Evolutionary conservation across 176 grass and related monocot genomes (phyloP), one percentile per base, ranked within the genome.

Genomic region (Pharus latifolius): DNA sequence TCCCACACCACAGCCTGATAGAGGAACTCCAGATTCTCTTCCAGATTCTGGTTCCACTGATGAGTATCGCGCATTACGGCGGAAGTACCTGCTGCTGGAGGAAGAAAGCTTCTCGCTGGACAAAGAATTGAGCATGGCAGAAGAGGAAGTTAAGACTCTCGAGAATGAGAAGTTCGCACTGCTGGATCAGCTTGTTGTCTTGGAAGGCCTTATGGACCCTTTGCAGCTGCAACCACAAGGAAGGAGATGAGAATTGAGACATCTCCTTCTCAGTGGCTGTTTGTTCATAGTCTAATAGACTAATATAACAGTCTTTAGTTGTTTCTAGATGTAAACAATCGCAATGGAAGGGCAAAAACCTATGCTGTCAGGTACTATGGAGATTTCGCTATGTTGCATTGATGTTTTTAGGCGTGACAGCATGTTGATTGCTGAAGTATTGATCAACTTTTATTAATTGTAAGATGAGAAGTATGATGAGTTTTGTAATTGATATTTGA

Each of bases 141-240:
- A 91, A 54, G 82, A 80, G 48, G 79, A 94, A 54, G 70, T 82
- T 18, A 79, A 63, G 16, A 69, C 69, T 56, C 70, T 99, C 2
- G 81, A 88, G 52, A 78, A 83, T 34, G 78, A 94, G 43, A 99
- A 99, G 57, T 46, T 35, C 47, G 87, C 82, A 8, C 70, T 99
- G 57, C 72, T 94, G 83, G 95, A 94, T 86, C 76, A 99, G 70
- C 95, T 99, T 69, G 90, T 99, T 69, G 87, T 99, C 41, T 76
- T 99, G 71, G 90, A 99, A 84, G 95, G 95, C 44, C 85, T 99
- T 63, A 65, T 99, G 1, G 72, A 89, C 25, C 84, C 90, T 9
- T 67, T 57, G 0, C 57, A 75, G 31, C 31, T 82, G 25, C 78
- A 67, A 11, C 37, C 24, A 2, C 65, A 32, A 6, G 49, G 43